Percentiles rank a stretch among this genome's conserved stretches.
These are phyloP conservation scores for Citrullus amarus DNA, from an alignment of 306 rosid genomes.

Conservation along the genomic window DNA sequence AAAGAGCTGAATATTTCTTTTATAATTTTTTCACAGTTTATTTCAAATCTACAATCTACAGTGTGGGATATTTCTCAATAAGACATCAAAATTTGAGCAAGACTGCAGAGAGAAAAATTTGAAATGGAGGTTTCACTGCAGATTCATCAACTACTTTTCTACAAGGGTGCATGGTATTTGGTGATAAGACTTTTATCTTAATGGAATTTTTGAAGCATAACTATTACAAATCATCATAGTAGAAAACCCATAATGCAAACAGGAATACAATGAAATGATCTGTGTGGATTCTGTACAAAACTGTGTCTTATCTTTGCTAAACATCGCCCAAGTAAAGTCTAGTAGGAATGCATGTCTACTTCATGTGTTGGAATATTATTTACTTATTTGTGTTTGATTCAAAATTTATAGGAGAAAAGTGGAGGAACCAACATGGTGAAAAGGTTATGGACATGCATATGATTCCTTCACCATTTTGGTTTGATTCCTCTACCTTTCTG, in stretches of 20 bases:
- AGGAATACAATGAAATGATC: not conserved
- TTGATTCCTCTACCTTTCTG: not conserved
- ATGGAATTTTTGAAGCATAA: not conserved
- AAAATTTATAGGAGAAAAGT: not conserved
- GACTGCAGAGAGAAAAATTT: not conserved
- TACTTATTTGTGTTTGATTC: not conserved
- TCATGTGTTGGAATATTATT: not conserved
- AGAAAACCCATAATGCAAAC: not conserved
- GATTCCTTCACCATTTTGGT: not conserved
- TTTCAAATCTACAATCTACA: not conserved
- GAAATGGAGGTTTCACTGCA: conserved; percentile 1
- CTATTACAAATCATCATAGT: not conserved
- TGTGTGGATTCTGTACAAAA: not conserved
- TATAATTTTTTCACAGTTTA: not conserved
- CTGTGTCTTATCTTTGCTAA: not conserved
- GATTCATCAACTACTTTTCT: not conserved
- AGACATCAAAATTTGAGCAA: not conserved
- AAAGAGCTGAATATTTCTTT: not conserved
- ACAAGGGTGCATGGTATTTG: not conserved
- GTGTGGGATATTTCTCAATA: not conserved
- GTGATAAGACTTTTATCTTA: not conserved
- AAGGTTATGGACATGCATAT: conserved; percentile 15
- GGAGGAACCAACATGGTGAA: conserved; percentile 24
- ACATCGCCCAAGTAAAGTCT: not conserved
- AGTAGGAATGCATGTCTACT: not conserved